phyloP scores from a whole-genome alignment of 768 basidiomycete species.

The Paxillus rubicundulus region DNA sequence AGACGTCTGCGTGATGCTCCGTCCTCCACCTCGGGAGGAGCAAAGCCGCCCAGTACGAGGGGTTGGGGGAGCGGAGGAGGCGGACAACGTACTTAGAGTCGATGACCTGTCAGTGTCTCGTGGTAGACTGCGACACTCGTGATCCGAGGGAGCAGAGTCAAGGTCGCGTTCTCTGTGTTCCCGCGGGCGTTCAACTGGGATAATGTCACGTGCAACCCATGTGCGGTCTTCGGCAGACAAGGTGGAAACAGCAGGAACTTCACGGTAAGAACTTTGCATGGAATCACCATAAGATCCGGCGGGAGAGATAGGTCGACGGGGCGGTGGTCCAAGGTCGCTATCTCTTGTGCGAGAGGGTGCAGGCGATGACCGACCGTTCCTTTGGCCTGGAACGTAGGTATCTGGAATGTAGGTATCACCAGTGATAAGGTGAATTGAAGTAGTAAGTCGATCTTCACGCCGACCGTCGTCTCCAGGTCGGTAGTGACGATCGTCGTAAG shows the following conservation, averaged over 20 bases:
- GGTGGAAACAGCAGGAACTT: slow-evolving; percentile 15
- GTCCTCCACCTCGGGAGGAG: slow-evolving; percentile 41
- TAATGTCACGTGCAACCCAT: slow-evolving; percentile 17
- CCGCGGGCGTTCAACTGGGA: slow-evolving; percentile 16
- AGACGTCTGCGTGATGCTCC: slow-evolving; percentile 35
- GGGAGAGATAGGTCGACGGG: slow-evolving; percentile 25
- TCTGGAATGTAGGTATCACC: slow-evolving; percentile 30
- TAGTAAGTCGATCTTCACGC: slow-evolving; percentile 25
- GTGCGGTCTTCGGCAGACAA: slow-evolving; percentile 25
- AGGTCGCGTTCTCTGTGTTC: slow-evolving; percentile 27
- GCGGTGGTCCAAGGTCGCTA: slow-evolving; percentile 17
- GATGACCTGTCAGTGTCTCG: slow-evolving; percentile 34
- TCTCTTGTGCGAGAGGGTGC: slow-evolving; percentile 26
- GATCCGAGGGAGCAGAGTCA: slow-evolving; percentile 14
- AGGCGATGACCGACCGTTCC: slow-evolving; percentile 19
- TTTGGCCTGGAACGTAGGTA: slow-evolving; percentile 23
- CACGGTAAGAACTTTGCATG: slow-evolving; percentile 17
- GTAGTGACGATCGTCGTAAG: slow-evolving; percentile 65
- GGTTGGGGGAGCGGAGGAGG: slow-evolving; percentile 39
- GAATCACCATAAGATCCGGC: slow-evolving; percentile 19
- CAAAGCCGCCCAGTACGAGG: slow-evolving; percentile 34
- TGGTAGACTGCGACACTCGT: slow-evolving; percentile 24
- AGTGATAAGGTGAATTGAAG: slow-evolving; percentile 18
- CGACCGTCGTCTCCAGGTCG: slow-evolving; percentile 42
- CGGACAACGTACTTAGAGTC: slow-evolving; percentile 47